Conservation (phyloP, 2,329 filamentous ascomycete genomes). For the Fusarium globosum region DNA sequence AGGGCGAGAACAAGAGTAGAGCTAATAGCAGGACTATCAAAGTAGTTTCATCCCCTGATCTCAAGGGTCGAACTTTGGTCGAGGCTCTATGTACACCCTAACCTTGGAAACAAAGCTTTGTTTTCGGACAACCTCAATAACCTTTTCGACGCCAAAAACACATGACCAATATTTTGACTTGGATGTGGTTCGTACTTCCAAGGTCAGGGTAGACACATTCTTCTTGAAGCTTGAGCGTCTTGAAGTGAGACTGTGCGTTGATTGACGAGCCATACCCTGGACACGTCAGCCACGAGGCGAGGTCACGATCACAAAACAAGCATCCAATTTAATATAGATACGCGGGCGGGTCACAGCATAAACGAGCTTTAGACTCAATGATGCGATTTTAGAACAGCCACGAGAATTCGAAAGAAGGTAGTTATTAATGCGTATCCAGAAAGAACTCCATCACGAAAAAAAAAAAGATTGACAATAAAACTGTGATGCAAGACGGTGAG, state of each 20-base stretch:
- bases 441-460: neutral
- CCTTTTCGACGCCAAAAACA: neutral
- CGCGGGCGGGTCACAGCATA: neutral
- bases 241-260: constrained; percentile 1
- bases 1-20: neutral
- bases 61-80: neutral
- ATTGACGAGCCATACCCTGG: constrained; percentile 14
- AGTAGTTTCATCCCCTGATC: neutral
- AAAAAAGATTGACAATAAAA: no score
- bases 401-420: neutral
- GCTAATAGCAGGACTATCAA: neutral
- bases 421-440: neutral
- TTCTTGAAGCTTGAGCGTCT: neutral
- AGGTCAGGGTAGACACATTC: neutral
- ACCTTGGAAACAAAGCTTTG: neutral
- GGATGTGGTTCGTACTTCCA: neutral
- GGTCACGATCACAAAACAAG: constrained; percentile 17
- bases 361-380: neutral
- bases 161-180: neutral
- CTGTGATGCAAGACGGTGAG: neutral
- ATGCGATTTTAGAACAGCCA: neutral
- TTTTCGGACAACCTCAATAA: neutral
- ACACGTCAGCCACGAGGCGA: constrained; percentile 10
- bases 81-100: neutral
- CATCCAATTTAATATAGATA: neutral